Evolutionary conservation across 1,284 basidiomycete species (phyloP).

Genomic region (Sphaerobolus stellatus): DNA sequence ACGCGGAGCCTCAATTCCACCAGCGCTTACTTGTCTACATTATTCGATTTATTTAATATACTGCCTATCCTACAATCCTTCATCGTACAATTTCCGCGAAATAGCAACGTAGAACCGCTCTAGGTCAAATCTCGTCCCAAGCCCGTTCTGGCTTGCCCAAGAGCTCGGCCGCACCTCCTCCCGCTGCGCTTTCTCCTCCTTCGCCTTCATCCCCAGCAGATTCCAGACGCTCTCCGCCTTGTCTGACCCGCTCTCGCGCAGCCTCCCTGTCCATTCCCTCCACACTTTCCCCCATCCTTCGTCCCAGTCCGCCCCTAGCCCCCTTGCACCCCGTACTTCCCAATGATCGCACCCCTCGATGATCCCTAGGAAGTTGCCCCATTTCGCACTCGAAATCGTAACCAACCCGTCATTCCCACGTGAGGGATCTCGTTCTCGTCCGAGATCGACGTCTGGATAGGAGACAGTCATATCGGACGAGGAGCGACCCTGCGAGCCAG

Average conservation of each 20-base stretch:
- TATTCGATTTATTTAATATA: no score
- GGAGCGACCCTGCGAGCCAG: neutral
- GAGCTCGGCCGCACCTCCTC: constrained; percentile 23
- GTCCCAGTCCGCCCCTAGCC: constrained; percentile 30
- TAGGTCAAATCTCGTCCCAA: constrained; percentile 60
- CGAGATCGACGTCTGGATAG: neutral
- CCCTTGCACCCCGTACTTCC: constrained; percentile 85
- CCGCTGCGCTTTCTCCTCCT: constrained; percentile 17
- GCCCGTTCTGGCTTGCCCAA: constrained; percentile 43
- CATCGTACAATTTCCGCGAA: constrained; percentile 75
- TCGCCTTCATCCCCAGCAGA: neutral
- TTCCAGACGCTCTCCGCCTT: constrained; percentile 25
- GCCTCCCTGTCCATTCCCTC: constrained; percentile 61
- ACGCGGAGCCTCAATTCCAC: neutral
- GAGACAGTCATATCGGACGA: neutral
- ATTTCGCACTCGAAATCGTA: constrained; percentile 82
- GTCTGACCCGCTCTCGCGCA: constrained; percentile 52
- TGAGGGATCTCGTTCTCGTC: constrained; percentile 38
- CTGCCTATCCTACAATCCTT: constrained; percentile 68
- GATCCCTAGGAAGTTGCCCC: constrained; percentile 92
- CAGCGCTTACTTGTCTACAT: neutral
- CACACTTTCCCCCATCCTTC: constrained; percentile 50
- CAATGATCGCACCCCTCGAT: constrained; percentile 95
- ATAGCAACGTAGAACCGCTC: constrained; percentile 78
- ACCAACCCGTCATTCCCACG: constrained; percentile 97